phyloP scores from a whole-genome alignment of 1,139 yeast species.

The Lodderomyces jiufengensis region DNA sequence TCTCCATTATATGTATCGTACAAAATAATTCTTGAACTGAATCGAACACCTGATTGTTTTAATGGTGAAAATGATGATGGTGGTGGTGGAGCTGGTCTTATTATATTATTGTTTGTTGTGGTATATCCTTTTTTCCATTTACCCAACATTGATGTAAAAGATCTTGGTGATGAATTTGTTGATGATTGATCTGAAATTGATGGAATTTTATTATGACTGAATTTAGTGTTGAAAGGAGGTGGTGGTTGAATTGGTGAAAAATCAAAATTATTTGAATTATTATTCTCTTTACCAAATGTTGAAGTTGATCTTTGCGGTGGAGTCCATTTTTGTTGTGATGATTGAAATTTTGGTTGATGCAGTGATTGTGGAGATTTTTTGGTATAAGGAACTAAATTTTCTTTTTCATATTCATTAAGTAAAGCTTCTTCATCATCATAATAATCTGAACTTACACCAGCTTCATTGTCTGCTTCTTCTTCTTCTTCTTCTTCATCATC shows the following conservation, averaged over 20 bases:
- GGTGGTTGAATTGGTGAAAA: conserved; percentile 14
- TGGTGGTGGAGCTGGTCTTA: conserved; percentile 11
- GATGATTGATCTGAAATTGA: conserved; percentile 20
- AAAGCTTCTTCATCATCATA: conserved; percentile 6
- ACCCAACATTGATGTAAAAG: conserved; percentile 30
- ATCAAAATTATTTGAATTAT: conserved; percentile 1
- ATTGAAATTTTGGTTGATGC: not conserved
- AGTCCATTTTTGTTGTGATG: conserved; percentile 1
- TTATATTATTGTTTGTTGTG: conserved; percentile 6
- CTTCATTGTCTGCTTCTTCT: conserved; percentile 6
- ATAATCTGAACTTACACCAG: not conserved
- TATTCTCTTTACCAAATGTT: conserved; percentile 5
- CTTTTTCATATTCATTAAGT: conserved; percentile 8
- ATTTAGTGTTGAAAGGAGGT: conserved; percentile 17
- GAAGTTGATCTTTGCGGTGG: conserved; percentile 6
- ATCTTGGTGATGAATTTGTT: conserved; percentile 27
- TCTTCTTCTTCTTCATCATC: conserved; percentile 15
- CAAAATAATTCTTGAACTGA: conserved; percentile 78
- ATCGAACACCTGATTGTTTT: conserved; percentile 48
- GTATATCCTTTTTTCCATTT: conserved; percentile 15
- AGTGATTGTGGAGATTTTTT: conserved; percentile 1
- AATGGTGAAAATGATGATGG: conserved; percentile 6
- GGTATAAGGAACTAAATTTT: conserved; percentile 6
- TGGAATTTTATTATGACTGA: conserved; percentile 29
- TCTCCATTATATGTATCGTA: conserved; percentile 83